These are phyloP conservation scores for Diaporthe ilicicola DNA, from an alignment of 2,329 filamentous ascomycete genomes.

Conservation along the genomic window DNA sequence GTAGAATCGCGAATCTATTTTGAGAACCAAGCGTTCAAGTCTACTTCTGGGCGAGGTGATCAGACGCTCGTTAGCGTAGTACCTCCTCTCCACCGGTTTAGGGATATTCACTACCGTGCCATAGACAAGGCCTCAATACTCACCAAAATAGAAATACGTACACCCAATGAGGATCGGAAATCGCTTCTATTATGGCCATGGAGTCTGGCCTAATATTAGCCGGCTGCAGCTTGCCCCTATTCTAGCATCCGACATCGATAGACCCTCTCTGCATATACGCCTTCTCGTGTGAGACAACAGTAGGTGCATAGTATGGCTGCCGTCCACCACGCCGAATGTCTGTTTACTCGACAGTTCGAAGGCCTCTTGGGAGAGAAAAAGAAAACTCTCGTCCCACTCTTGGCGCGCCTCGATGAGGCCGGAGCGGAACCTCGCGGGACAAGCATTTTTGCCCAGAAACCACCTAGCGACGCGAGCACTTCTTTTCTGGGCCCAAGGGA, in stretches of 20 bases:
- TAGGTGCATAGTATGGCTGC: background rate
- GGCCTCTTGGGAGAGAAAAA: background rate
- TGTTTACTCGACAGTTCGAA: background rate
- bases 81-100: background rate
- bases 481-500: background rate
- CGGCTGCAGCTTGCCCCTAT: background rate
- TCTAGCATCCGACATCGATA: background rate
- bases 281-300: background rate
- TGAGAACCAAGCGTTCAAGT: background rate
- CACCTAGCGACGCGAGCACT: background rate
- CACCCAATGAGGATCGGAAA: background rate
- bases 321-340: background rate
- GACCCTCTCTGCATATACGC: background rate
- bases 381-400: conserved; percentile 20
- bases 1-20: conserved; percentile 15
- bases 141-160: background rate
- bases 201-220: background rate
- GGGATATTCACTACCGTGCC: background rate
- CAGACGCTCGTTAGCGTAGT: conserved; percentile 7
- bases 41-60: background rate
- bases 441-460: conserved; percentile 19
- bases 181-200: background rate
- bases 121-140: background rate
- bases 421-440: conserved; percentile 21
- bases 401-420: conserved; percentile 16